Conservation (phyloP, 371 early-diverging fungal species). For the Rhizopus sp. region DNA sequence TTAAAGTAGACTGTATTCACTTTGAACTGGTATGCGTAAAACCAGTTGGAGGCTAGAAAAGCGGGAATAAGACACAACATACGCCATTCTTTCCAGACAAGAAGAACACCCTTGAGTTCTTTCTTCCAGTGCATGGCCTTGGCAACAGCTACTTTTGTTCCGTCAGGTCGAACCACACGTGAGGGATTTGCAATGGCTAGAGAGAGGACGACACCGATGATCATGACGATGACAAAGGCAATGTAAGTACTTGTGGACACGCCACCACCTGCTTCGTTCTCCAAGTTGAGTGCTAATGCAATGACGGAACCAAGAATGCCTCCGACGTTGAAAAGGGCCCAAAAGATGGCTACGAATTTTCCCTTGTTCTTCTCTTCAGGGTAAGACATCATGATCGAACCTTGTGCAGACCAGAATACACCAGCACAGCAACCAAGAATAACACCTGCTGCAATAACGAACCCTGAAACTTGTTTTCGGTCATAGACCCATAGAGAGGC, state of each 20-base stretch:
- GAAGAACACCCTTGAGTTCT: constrained; percentile 62
- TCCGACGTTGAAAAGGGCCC: constrained; percentile 81
- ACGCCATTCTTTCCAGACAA: constrained; percentile 67
- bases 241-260: constrained; percentile 65
- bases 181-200: constrained; percentile 59
- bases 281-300: constrained; percentile 64
- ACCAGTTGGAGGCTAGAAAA: constrained; percentile 76
- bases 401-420: constrained; percentile 69
- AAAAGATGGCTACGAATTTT: constrained; percentile 75
- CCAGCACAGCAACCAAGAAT: constrained; percentile 65
- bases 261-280: constrained; percentile 39
- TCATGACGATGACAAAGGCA: constrained; percentile 69
- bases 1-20: constrained; percentile 56
- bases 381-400: constrained; percentile 71
- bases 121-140: constrained; percentile 50
- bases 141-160: constrained; percentile 56
- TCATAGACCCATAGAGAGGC: constrained; percentile 58
- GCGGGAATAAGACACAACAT: constrained; percentile 64
- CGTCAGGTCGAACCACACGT: constrained; percentile 65
- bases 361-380: constrained; percentile 73
- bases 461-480: constrained; percentile 38
- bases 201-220: constrained; percentile 56
- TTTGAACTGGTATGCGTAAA: constrained; percentile 71
- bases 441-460: constrained; percentile 62
- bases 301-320: constrained; percentile 77